These are phyloP conservation scores for Handroanthus guayacan DNA, from an alignment of 257 asterid species.

Conservation along the genomic window DNA sequence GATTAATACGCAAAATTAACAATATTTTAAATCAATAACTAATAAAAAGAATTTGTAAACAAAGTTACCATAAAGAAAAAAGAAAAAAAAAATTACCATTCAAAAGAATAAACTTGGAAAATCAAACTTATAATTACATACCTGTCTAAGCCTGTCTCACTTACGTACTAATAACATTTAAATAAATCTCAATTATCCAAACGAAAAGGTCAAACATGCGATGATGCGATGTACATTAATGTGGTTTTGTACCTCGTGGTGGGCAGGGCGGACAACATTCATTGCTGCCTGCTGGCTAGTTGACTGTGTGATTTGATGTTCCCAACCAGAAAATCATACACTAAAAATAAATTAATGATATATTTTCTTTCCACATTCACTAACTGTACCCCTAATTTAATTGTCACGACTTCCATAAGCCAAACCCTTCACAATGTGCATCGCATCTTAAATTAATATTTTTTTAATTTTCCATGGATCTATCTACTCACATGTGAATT, in stretches of 20 bases:
- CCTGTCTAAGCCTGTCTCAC: not conserved
- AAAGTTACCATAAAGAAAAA: no score
- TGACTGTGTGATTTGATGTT: constrained; percentile 26
- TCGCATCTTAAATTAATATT: not conserved
- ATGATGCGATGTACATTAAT: not conserved
- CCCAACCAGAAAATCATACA: not conserved
- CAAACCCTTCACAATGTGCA: not conserved
- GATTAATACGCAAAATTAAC: no score
- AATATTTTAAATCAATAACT: no score
- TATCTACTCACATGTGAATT: not conserved
- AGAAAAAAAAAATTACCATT: no score
- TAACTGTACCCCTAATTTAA: constrained; percentile 21
- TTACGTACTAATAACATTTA: not conserved
- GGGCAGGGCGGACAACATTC: constrained; percentile 11
- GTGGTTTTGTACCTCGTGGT: not conserved
- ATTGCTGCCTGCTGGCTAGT: constrained; percentile 43
- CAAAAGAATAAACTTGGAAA: no score
- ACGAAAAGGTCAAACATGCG: constrained; percentile 18
- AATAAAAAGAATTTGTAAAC: no score
- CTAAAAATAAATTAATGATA: constrained; percentile 15
- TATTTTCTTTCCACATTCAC: constrained; percentile 35
- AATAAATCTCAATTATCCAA: not conserved
- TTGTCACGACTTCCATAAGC: constrained; percentile 29
- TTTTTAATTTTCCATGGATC: not conserved
- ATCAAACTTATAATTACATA: no score